A percentile compares a stretch with the other conserved stretches of the same genome.
These are phyloP conservation scores for Beauveria bassiana DNA, from an alignment of 2,329 filamentous ascomycete species.

Conservation along the genomic window DNA sequence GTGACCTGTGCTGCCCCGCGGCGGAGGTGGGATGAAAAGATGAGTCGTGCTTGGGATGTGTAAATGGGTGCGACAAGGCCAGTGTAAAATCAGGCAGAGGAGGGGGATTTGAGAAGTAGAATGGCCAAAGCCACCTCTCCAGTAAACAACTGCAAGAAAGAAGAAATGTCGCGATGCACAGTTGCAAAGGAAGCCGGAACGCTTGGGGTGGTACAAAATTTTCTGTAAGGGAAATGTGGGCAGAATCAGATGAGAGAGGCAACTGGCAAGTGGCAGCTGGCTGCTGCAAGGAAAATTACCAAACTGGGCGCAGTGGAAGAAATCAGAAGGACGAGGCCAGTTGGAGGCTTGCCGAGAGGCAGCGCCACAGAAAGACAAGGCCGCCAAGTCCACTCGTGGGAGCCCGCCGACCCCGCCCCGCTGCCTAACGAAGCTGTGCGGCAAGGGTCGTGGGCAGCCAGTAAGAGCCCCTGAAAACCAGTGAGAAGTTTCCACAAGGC, in stretches of 20 bases:
- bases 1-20: constrained; percentile 3
- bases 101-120: neutral
- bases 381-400: neutral
- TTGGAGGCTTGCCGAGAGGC: neutral
- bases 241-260: neutral
- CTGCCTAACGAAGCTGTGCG: no score
- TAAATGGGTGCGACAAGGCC: neutral
- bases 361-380: neutral
- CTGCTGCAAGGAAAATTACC: constrained; percentile 2
- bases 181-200: neutral
- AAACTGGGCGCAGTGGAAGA: neutral
- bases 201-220: constrained; percentile 1
- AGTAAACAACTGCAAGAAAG: neutral
- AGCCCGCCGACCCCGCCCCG: neutral
- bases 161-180: neutral
- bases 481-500: neutral
- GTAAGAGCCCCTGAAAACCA: neutral
- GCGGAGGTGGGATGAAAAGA: neutral
- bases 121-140: neutral
- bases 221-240: constrained; percentile 2
- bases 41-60: neutral
- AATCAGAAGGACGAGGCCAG: neutral
- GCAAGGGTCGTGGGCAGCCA: neutral
- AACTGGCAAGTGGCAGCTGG: neutral
- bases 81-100: neutral